A percentile compares a stretch with the other conserved stretches of the same genome.
Conservation (phyloP, 2,329 filamentous ascomycete genomes). For the Alternaria postmessia region DNA sequence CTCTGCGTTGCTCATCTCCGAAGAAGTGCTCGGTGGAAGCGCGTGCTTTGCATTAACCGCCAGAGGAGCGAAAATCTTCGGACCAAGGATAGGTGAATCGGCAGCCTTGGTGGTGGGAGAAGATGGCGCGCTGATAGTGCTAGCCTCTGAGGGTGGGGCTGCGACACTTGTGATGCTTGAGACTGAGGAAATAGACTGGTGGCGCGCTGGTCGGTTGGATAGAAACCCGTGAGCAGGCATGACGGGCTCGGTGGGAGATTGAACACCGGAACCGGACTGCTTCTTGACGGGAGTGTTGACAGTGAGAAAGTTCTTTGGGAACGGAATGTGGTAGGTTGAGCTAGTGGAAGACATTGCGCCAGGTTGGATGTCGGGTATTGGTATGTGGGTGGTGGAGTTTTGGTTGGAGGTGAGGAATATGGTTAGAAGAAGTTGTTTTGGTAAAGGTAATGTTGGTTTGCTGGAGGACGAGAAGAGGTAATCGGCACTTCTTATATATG, state of each 20-base stretch:
- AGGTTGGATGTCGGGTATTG: conserved; percentile 27
- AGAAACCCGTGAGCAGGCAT: conserved; percentile 46
- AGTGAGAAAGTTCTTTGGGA: conserved; percentile 46
- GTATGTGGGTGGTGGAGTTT: conserved; percentile 7
- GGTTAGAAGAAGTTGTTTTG: background rate
- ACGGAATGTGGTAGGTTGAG: conserved; percentile 48
- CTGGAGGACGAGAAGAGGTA: conserved; percentile 13
- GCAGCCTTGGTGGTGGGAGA: conserved; percentile 35
- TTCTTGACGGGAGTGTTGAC: conserved; percentile 47
- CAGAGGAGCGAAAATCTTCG: conserved; percentile 43
- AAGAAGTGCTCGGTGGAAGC: conserved; percentile 31
- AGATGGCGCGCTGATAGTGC: conserved; percentile 40
- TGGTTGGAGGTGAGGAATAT: conserved; percentile 9
- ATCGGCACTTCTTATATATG: conserved; percentile 28
- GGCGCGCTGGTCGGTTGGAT: conserved; percentile 45
- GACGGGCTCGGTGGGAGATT: conserved; percentile 30
- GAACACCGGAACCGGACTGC: conserved; percentile 7
- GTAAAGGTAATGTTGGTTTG: conserved; percentile 14
- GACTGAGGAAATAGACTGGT: conserved; percentile 42
- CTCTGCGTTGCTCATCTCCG: conserved; percentile 34
- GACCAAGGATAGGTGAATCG: conserved; percentile 38
- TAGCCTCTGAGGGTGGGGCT: conserved; percentile 24
- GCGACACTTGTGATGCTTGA: conserved; percentile 26
- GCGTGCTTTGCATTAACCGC: conserved; percentile 46
- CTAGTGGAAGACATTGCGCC: conserved; percentile 47